Conservation (phyloP, 805 yeast species). For the Kuraishia capsulata region DNA sequence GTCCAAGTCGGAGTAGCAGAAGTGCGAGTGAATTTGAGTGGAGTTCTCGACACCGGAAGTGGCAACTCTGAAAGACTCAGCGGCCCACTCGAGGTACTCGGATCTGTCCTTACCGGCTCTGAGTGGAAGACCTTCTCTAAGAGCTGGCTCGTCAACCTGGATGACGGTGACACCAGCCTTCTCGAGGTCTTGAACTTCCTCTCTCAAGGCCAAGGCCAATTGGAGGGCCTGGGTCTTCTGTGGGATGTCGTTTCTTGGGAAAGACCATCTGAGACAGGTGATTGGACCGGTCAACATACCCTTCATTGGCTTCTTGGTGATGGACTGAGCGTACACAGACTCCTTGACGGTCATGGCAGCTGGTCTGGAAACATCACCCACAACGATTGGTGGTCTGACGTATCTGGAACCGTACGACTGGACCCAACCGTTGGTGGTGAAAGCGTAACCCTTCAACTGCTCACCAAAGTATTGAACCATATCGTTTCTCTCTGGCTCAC, state of each 20-base stretch:
- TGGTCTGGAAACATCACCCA: conserved; percentile 99
- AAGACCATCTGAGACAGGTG: conserved; percentile 99
- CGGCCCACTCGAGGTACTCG: conserved; percentile 97
- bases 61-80: conserved; percentile 98
- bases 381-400: conserved; percentile 99
- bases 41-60: conserved; percentile 93
- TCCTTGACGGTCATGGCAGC: conserved; percentile 97
- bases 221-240: conserved; percentile 92
- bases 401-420: conserved; percentile 99
- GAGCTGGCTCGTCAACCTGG: conserved; percentile 99
- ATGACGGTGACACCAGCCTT: conserved; percentile 96
- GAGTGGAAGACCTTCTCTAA: conserved; percentile 99
- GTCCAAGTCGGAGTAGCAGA: conserved; percentile 99
- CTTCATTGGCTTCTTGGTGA: conserved; percentile 93
- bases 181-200: conserved; percentile 97
- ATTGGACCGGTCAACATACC: conserved; percentile 99
- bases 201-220: conserved; percentile 95
- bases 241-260: conserved; percentile 98
- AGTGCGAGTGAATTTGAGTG: conserved; percentile 99
- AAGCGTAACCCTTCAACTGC: conserved; percentile 95
- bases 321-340: conserved; percentile 97
- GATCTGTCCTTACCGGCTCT: conserved; percentile 96
- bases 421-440: conserved; percentile 99
- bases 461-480: conserved; percentile 99
- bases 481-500: conserved; percentile 99